Conservation (phyloP, 2,329 filamentous ascomycete species). For the Sphaerulina vaccinii region DNA sequence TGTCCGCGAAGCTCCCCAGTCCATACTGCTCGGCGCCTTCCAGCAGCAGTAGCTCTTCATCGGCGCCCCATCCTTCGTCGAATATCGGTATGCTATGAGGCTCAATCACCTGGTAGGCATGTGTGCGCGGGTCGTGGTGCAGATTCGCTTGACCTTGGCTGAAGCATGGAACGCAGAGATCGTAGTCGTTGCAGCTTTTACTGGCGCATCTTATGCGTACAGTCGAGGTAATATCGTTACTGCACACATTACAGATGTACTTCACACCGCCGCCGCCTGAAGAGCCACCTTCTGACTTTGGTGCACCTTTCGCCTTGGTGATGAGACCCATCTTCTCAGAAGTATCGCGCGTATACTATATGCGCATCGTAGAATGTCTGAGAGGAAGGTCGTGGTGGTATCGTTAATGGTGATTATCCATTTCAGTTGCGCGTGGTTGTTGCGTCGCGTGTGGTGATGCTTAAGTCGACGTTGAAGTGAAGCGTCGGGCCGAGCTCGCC, state of each 20-base stretch:
- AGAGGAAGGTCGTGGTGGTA: neutral
- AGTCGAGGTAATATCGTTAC: slow-evolving; percentile 93
- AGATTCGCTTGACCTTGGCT: slow-evolving; percentile 75
- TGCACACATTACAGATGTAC: slow-evolving; percentile 97
- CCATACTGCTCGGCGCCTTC: slow-evolving; percentile 97
- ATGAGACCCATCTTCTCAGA: slow-evolving; percentile 34
- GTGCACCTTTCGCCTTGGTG: slow-evolving; percentile 37
- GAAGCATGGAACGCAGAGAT: slow-evolving; percentile 95
- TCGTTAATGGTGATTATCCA: neutral
- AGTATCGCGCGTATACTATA: slow-evolving; percentile 9
- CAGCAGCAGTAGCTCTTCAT: slow-evolving; percentile 89
- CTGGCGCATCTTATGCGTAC: slow-evolving; percentile 93
- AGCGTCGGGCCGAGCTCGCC: too few species aligned
- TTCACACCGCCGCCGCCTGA: slow-evolving; percentile 57
- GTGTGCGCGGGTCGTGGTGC: slow-evolving; percentile 80
- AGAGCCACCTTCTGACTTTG: slow-evolving; percentile 26
- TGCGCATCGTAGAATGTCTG: slow-evolving; percentile 4
- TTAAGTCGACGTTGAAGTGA: too few species aligned
- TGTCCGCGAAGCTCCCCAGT: slow-evolving; percentile 94
- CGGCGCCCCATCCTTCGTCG: slow-evolving; percentile 90
- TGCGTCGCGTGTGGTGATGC: neutral
- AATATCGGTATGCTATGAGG: slow-evolving; percentile 98
- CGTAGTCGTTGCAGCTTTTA: slow-evolving; percentile 82
- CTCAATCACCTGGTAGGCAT: slow-evolving; percentile 91
- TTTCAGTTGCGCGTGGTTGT: too few species aligned